Evolutionary conservation across 805 yeast genomes (phyloP).

Genomic region (Starmerella apicola): DNA sequence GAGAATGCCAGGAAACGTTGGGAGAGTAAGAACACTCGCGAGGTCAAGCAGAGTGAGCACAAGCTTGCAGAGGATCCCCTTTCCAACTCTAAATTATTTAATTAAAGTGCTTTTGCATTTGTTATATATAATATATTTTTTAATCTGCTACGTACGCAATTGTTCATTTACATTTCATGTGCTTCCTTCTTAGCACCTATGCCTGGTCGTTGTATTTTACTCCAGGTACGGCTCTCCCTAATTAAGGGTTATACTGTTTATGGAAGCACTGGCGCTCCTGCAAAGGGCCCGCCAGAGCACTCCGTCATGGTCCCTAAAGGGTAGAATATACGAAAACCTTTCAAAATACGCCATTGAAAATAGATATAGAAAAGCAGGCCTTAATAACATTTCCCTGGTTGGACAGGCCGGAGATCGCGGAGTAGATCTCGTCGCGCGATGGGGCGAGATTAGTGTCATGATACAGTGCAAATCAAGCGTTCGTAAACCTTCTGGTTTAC

Average conservation of each 20-base stretch:
- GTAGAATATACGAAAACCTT: background rate
- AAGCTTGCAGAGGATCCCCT: conserved; percentile 69
- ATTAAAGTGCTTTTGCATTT: no score
- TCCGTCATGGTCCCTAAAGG: no score
- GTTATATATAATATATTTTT: no score
- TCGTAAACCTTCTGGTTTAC: conserved; percentile 3
- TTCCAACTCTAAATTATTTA: conserved; percentile 65
- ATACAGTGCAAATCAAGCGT: conserved; percentile 13
- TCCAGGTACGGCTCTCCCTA: no score
- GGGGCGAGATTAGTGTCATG: conserved; percentile 5
- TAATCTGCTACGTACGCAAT: no score
- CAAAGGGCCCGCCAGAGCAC: no score
- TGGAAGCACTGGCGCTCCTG: no score
- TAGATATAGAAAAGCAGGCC: conserved; percentile 1
- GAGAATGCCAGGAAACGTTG: conserved; percentile 64
- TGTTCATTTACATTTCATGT: no score
- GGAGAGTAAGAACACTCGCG: conserved; percentile 65
- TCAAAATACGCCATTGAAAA: background rate
- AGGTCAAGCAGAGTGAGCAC: conserved; percentile 61
- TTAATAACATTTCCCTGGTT: conserved; percentile 3
- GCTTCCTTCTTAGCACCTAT: no score
- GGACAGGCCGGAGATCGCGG: conserved; percentile 16
- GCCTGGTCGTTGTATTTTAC: no score
- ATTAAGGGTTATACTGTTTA: no score
- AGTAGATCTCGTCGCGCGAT: conserved; percentile 9